Percentiles rank a stretch among this genome's conserved stretches.
Evolutionary conservation across 345 rosid genomes (phyloP).

Genomic region (Populus ilicifolia): DNA sequence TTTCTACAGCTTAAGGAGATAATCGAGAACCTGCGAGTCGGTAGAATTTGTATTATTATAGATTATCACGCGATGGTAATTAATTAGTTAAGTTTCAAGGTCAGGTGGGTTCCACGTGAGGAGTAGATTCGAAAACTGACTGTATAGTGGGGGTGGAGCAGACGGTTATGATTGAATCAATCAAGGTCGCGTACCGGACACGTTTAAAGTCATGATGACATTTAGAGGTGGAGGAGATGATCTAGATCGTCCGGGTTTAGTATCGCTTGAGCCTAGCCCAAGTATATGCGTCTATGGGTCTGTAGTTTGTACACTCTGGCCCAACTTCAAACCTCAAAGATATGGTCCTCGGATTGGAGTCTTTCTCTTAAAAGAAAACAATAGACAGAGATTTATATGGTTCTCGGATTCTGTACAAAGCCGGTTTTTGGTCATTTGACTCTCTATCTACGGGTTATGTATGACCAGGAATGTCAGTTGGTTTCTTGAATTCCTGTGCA

Average conservation of each 20-base stretch:
- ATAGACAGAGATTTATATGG: no score
- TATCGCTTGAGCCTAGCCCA: not conserved
- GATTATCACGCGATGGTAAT: not conserved
- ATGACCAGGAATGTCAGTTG: no score
- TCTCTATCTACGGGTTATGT: no score
- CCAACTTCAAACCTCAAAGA: not conserved
- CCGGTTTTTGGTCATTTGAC: no score
- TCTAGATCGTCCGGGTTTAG: no score
- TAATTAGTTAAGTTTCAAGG: not conserved
- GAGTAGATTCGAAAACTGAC: not conserved
- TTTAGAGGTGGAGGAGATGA: not conserved
- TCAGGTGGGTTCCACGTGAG: slow-evolving; percentile 13
- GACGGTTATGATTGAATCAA: slow-evolving; percentile 13
- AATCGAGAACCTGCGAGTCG: not conserved
- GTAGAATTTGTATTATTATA: not conserved
- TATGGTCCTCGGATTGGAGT: no score
- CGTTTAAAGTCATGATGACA: not conserved
- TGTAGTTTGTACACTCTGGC: not conserved
- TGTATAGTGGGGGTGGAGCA: not conserved
- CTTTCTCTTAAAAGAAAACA: no score
- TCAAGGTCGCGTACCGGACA: not conserved
- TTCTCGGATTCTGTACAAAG: no score
- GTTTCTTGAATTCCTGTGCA: no score
- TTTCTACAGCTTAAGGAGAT: not conserved
- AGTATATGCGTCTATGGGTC: not conserved